Evolutionary conservation across 129 eudicot species (phyloP).

Genomic region (Oenanthe sinensis): DNA sequence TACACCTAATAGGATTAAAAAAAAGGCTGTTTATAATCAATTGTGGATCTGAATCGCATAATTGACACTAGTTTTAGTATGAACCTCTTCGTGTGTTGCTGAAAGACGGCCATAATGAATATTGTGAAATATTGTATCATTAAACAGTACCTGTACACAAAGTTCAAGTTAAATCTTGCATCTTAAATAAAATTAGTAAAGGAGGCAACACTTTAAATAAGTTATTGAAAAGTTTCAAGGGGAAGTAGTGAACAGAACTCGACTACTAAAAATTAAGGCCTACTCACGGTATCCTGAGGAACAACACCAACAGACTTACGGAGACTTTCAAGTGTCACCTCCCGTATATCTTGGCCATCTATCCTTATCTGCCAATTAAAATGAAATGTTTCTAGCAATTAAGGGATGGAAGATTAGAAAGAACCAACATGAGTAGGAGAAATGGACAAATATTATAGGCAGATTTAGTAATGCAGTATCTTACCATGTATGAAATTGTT

Average conservation of each 20-base stretch:
- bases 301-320: constrained; percentile 86
- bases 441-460: neutral
- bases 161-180: constrained; percentile 12
- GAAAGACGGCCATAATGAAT: constrained; percentile 87
- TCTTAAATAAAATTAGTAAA: constrained; percentile 8
- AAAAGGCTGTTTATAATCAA: constrained; percentile 8
- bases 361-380: constrained; percentile 53
- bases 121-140: constrained; percentile 92
- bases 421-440: neutral
- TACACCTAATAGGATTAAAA: constrained; percentile 41
- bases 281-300: constrained; percentile 94
- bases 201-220: neutral
- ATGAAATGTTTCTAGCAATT: neutral
- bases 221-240: neutral
- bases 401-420: neutral
- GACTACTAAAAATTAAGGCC: neutral
- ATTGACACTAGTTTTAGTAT: neutral
- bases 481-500: neutral
- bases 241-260: neutral
- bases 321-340: constrained; percentile 77
- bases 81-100: constrained; percentile 78
- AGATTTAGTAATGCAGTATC: neutral
- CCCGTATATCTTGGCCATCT: constrained; percentile 83
- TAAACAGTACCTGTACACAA: constrained; percentile 71
- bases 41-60: neutral